Base-by-base conservation (phyloP, 2,329 filamentous ascomycete genomes). In the Myotisia sp. region DNA sequence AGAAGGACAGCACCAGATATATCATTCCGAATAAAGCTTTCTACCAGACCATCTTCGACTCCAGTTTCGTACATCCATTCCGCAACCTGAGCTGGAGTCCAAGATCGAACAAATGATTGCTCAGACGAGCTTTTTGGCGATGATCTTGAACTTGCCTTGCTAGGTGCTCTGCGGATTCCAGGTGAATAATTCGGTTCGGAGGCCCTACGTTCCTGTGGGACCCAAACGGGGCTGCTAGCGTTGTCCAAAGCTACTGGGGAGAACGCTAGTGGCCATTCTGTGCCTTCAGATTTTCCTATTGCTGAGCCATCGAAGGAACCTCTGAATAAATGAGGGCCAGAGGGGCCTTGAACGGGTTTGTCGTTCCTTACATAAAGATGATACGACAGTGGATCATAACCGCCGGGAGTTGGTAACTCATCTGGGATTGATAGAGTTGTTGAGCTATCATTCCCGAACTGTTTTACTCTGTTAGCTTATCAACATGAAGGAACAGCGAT, bases 311-410 rank as follows among this genome's bases (percentile, higher is more conserved):
- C 40, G 20, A 47, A 37, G 26, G 33, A 75, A 70, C 26, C 71
- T 68, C 81, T 74, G 59, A 94, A 93, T 12, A 94, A 68, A 60
- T 94, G 86, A n/a, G 86, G 86, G 2, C 86, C 86, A 46, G 72
- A 71, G 3, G 86, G 86, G 1, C 86, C 86, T 54, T 86, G 70
- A 8, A 87, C 76, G 16, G 76, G 67, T 54, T 79, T 50, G 44
- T 6, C 67, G 52, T 32, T 69, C 66, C 39, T n/a, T 27, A 69
- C 61, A 26, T 73, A 67, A 42, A 76, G 67, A 29, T 71, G 65
- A 48, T 74, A 80, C 20, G 66, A 64, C 43, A 67, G 66, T 40
- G 70, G 68, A 46, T 71, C 65, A 45, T 67, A 66, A 34, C 78
- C 77, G 41, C 73, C 70, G 21, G 86, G 86, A 17, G 86, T 94